Evolutionary conservation across 192 early-diverging fungal genomes (phyloP).

Genomic region (Phlyctochytrium bullatum): DNA sequence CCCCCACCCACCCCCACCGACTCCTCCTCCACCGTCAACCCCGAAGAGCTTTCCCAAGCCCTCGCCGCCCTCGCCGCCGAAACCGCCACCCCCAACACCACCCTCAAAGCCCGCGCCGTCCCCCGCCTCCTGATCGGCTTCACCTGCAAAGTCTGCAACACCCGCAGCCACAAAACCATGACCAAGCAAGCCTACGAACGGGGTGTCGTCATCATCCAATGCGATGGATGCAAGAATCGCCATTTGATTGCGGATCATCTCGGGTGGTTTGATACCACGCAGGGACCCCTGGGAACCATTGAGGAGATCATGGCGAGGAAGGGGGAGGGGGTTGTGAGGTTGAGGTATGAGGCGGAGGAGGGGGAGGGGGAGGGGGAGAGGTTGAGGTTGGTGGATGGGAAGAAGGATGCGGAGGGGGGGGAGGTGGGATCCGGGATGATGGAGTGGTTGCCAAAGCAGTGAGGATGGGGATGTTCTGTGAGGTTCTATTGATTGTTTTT

Average conservation of each 20-base stretch:
- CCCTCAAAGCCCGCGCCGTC: too few relatives aligned
- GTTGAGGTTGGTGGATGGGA: neutral
- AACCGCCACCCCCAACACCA: neutral
- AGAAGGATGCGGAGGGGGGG: neutral
- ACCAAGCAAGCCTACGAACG: conserved; percentile 84
- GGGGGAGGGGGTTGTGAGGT: conserved; percentile 38
- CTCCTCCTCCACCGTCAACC: too few relatives aligned
- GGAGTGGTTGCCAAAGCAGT: conserved; percentile 23
- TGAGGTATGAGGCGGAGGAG: conserved; percentile 15
- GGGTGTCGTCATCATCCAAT: conserved; percentile 93
- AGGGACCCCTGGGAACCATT: conserved; percentile 63
- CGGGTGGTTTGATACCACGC: conserved; percentile 76
- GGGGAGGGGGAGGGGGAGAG: neutral
- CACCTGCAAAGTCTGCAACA: conserved; percentile 91
- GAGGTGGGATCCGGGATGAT: conserved; percentile 14
- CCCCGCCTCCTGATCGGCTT: conserved; percentile 76
- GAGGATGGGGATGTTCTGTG: conserved; percentile 1
- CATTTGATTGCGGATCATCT: conserved; percentile 98
- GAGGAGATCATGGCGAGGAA: conserved; percentile 79
- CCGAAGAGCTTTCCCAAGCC: too few relatives aligned
- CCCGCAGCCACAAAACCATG: conserved; percentile 85
- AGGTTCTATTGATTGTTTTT: too few relatives aligned
- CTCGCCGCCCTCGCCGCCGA: too few relatives aligned
- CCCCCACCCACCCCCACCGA: too few relatives aligned
- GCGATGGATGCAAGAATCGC: conserved; percentile 82